Conservation (phyloP, 306 rosid species). For the Arachis hypogaea region DNA sequence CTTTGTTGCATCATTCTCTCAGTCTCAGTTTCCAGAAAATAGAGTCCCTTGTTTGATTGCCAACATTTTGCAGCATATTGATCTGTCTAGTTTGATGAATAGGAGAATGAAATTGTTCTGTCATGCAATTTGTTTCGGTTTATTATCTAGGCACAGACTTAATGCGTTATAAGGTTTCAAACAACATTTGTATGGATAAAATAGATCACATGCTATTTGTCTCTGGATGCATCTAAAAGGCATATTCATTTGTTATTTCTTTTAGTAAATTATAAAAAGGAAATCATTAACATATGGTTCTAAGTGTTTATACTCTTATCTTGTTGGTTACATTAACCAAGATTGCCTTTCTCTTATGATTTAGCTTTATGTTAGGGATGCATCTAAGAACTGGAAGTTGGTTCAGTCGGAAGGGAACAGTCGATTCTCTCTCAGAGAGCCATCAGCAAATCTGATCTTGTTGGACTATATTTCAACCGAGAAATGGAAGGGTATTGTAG, state of each 20-base stretch:
- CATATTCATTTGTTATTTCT: neutral
- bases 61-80: conserved; percentile 9
- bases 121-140: conserved; percentile 10
- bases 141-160: conserved; percentile 10
- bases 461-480: conserved; percentile 76
- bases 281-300: neutral
- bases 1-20: conserved; percentile 9
- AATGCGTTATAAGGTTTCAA: neutral
- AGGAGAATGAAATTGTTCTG: conserved; percentile 1
- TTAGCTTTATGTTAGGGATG: conserved; percentile 84
- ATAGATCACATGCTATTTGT: conserved; percentile 10
- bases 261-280: neutral
- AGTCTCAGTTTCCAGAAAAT: conserved; percentile 6
- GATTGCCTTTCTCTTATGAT: conserved; percentile 32
- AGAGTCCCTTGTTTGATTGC: conserved; percentile 16
- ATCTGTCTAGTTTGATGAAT: conserved; percentile 12
- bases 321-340: conserved; percentile 40
- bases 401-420: conserved; percentile 68
- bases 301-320: conserved; percentile 12
- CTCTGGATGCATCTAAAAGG: neutral
- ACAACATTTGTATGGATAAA: neutral
- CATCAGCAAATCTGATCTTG: conserved; percentile 80
- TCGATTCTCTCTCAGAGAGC: conserved; percentile 68
- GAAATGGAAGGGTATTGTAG: conserved; percentile 80
- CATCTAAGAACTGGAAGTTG: conserved; percentile 83